phyloP scores from a whole-genome alignment of 192 early-diverging fungal species.

The Paraglomus brasilianum region DNA sequence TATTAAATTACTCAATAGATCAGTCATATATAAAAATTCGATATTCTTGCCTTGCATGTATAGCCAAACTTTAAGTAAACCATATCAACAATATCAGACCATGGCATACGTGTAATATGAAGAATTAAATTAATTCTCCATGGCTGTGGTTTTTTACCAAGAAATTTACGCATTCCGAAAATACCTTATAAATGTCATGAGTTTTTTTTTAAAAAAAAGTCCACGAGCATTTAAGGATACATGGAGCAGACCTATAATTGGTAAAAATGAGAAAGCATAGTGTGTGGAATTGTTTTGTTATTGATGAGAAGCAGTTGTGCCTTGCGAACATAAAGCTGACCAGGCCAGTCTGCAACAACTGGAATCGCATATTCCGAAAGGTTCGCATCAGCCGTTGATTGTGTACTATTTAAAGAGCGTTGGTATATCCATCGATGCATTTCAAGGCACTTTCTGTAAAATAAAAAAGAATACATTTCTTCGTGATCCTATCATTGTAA shows the following conservation, averaged over 20 bases:
- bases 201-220: conserved; percentile 16
- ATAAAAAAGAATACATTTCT: conserved; percentile 1
- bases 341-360: background rate
- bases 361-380: background rate
- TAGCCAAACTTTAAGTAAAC: conserved; percentile 6
- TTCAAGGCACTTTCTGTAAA: background rate
- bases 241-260: too few relatives aligned
- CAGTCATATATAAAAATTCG: background rate
- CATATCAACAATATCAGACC: background rate
- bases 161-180: background rate
- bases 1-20: background rate
- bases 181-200: conserved; percentile 10
- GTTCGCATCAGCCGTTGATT: conserved; percentile 2
- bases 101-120: conserved; percentile 9
- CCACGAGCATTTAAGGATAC: background rate
- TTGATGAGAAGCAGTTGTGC: background rate
- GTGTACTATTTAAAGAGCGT: conserved; percentile 1
- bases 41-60: background rate
- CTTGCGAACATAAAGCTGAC: background rate
- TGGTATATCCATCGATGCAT: background rate
- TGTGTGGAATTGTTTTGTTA: background rate
- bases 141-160: conserved; percentile 3
- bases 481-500: conserved; percentile 11
- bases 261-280: too few relatives aligned
- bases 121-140: conserved; percentile 28